phyloP scores from a whole-genome alignment of 352 stramenopile species.

The Pythium aristosporum region DNA sequence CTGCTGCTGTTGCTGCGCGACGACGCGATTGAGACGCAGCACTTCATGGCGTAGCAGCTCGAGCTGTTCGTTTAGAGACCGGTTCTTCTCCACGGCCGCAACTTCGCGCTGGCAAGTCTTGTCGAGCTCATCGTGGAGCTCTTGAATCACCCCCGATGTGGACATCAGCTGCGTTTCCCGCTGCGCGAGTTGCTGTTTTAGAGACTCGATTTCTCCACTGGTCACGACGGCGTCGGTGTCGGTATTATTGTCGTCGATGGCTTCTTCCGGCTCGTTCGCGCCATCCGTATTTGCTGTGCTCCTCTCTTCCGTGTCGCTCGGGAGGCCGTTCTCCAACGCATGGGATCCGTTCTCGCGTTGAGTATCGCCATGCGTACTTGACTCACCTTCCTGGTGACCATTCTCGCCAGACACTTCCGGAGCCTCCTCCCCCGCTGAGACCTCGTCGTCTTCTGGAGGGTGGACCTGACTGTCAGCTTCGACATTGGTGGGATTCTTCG shows the following conservation, averaged over 20 bases:
- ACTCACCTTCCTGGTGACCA: background rate
- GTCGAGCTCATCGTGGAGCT: conserved; percentile 79
- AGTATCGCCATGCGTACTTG: no score
- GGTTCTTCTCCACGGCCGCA: conserved; percentile 54
- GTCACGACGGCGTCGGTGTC: background rate
- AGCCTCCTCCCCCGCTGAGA: background rate
- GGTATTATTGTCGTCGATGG: background rate
- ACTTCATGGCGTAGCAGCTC: conserved; percentile 63
- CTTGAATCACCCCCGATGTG: conserved; percentile 57
- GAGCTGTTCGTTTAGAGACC: conserved; percentile 61
- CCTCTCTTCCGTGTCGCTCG: background rate
- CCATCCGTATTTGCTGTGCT: background rate
- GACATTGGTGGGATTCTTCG: background rate
- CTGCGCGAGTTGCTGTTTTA: conserved; percentile 45
- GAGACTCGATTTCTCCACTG: background rate
- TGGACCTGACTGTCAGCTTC: no score
- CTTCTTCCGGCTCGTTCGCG: background rate
- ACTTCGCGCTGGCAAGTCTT: conserved; percentile 67
- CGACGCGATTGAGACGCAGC: conserved; percentile 49
- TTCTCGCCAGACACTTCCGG: background rate
- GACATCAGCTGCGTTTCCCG: conserved; percentile 69
- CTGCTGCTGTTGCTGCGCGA: conserved; percentile 31
- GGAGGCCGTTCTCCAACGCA: background rate
- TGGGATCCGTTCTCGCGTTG: background rate
- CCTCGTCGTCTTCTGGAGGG: background rate